Evolutionary conservation across 768 basidiomycete species (phyloP), one percentile per base, ranked within the genome.

Genomic region (Scleroderma bovista): DNA sequence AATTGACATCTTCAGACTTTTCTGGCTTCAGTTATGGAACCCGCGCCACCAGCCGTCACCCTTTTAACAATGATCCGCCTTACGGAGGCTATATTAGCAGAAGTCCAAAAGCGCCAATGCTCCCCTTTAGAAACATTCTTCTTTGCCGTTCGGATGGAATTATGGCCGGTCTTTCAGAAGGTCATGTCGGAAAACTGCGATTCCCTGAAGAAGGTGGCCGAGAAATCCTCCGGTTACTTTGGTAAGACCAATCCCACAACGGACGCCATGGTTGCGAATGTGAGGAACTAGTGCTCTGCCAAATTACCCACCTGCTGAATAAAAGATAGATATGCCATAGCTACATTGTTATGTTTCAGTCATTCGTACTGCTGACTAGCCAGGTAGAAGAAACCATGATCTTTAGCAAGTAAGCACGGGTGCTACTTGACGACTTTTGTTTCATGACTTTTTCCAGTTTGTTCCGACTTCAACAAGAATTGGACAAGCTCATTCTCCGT

Each of bases 91-190:
- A 76, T 93, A 36, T 77, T 88, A 40, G 59, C 75, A 6, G 86
- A 90, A 57, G 79, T 90, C 12, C 86, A 92, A 60, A 79, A 77
- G 56, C 83, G 93, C 43, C 79, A 77, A 10, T 92, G 88, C 57
- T 71, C 83, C 6, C 89, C 93, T 13, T 75, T 93, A 19, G 89
- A 94, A 57, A 76, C 79, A 8, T 93, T 86, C 65, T 75, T 94
- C 45, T 88, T 93, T 64, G 75, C 78, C 2, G 74, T 93, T 39
- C 84, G 91, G 19, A 69, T 99, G 48, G 78, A 84, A 57, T 81
- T 98, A 75, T 98, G 93, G 92, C 96, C 95, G 2, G 74, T 87
- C 5, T 98, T 95, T 68, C 88, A 94, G 62, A 94, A 88, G 60
- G 78, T 78, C 26, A 88, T 97, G 83, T 79, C 86, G 20, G 83